Evolutionary conservation across 1,139 yeast species (phyloP), one percentile per base, ranked within the genome.

Genomic region (Zygosaccharomyces sapae): DNA sequence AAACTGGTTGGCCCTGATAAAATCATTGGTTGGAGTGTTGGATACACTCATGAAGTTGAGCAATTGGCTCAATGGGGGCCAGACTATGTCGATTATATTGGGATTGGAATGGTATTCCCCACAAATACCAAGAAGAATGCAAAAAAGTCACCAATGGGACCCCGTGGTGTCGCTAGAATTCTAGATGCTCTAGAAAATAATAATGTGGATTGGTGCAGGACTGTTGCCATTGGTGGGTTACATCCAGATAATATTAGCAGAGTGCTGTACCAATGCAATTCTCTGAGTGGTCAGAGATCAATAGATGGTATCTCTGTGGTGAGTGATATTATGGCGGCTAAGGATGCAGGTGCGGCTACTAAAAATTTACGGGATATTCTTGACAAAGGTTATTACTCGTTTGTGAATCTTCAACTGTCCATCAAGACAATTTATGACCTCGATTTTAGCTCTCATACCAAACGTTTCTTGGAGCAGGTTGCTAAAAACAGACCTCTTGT

Each of bases 191-290:
- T 85, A 45, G 65, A 70, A n/a, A 56, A 63, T 1, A 70, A 73
- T 44, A 58, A 59, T 5, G 69, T 67, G 2, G 35, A 55, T 3
- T 64, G 70, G 49, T 70, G 86, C 48, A 70, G 72, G 46, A 73
- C 86, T 25, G 95, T 87, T 9, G 87, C 86, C 0, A 88, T 88
- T 62, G 96, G 96, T n/a, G 96, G 96, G 0, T 71, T 88, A 48
- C 87, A 85, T 59, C 79, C 79, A 16, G 56, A 72, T 12, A 88
- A 87, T 64, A 78, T 81, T 1, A 73, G 76, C 19, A 70, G 77
- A 36, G 84, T 85, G 1, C 53, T 81, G 49, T 73, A 69, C 49
- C 78, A 78, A 40, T 55, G 63, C 44, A 51, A 43, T 10, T 70
- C 84, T 35, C 61, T 71, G 0, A 65, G 76, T 20, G 73, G 74